Percentiles rank a stretch among this genome's conserved stretches.
phyloP scores from a whole-genome alignment of 192 early-diverging fungal genomes.

The Coemansia umbellata region DNA sequence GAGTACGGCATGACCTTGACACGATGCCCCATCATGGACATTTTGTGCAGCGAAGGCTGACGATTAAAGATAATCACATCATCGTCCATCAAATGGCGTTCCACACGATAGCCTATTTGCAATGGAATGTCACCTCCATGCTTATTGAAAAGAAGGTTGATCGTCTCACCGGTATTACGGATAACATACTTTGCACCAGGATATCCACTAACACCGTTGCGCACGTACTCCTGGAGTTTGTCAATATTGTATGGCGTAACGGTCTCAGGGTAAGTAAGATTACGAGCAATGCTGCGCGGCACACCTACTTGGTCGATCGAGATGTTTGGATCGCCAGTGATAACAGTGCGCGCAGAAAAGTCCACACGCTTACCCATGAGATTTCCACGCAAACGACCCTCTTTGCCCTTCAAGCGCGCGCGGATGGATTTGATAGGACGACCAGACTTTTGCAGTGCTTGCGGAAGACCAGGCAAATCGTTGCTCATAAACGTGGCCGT shows the following conservation, averaged over 20 bases:
- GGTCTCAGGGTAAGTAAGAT: conserved; percentile 93
- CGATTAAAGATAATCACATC: conserved; percentile 99
- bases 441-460: conserved; percentile 87
- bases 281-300: conserved; percentile 93
- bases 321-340: conserved; percentile 97
- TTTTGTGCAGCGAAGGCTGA: conserved; percentile 98
- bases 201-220: conserved; percentile 87
- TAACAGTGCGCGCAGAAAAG: conserved; percentile 98
- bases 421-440: conserved; percentile 95
- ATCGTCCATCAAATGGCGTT: conserved; percentile 90
- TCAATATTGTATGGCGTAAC: conserved; percentile 98
- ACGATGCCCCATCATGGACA: conserved; percentile 99
- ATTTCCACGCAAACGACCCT: conserved; percentile 97
- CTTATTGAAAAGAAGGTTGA: conserved; percentile 86
- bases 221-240: conserved; percentile 77
- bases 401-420: conserved; percentile 97
- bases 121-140: conserved; percentile 78
- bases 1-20: conserved; percentile 99
- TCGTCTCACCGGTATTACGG: conserved; percentile 88
- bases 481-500: conserved; percentile 98
- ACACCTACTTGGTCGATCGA: conserved; percentile 99
- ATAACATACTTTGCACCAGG: conserved; percentile 98
- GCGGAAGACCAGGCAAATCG: conserved; percentile 87
- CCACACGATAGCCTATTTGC: conserved; percentile 89
- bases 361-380: conserved; percentile 99